Conservation (phyloP, 2,329 filamentous ascomycete species). For the Apiospora marii region DNA sequence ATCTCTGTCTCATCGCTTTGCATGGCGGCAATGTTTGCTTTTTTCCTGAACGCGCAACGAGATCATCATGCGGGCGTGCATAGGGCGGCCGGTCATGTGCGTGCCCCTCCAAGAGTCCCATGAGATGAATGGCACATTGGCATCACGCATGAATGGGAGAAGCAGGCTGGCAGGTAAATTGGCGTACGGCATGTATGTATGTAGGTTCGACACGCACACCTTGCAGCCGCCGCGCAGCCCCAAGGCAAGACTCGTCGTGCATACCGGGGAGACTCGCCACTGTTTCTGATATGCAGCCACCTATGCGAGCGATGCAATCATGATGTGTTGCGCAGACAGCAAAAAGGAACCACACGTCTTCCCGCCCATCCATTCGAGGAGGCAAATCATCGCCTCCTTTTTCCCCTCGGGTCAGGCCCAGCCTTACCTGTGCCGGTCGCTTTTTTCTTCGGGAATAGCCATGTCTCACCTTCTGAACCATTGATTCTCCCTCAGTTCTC, state of each 20-base stretch:
- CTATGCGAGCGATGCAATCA: conserved; percentile 15
- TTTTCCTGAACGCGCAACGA: not conserved
- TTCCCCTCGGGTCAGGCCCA: not conserved
- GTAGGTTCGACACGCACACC: conserved; percentile 2
- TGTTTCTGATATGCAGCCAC: conserved; percentile 7
- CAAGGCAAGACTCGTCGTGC: not conserved
- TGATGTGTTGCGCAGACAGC: conserved; percentile 19
- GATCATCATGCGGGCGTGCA: not conserved
- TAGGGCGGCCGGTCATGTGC: conserved; percentile 9
- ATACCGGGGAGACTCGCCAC: not conserved
- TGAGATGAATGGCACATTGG: not conserved
- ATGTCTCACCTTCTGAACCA: not conserved
- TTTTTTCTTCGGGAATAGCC: not conserved
- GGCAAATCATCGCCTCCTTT: not conserved
- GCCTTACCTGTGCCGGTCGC: not conserved
- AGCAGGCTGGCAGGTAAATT: not conserved
- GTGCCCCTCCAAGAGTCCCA: not conserved
- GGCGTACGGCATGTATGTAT: not conserved
- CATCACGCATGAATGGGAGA: not conserved
- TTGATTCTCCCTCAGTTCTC: not conserved
- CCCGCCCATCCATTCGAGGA: not conserved
- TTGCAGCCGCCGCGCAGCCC: conserved; percentile 1
- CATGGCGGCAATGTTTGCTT: conserved; percentile 5
- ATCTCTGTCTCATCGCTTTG: not conserved
- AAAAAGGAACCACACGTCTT: not conserved